These are phyloP conservation scores for Nicotiana rustica DNA, from an alignment of 305 asterid genomes.

Conservation along the genomic window DNA sequence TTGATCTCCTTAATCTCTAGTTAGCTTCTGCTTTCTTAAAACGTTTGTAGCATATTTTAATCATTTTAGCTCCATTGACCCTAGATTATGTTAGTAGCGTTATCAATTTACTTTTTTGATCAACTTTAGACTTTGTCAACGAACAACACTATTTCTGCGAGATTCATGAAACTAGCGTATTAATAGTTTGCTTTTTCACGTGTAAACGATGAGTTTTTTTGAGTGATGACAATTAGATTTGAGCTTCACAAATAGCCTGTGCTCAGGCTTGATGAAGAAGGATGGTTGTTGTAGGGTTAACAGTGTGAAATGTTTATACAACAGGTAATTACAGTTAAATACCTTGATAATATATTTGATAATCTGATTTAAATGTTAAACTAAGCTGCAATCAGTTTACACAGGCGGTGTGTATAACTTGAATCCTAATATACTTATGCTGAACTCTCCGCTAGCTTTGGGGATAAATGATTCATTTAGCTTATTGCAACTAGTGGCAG, in stretches of 20 bases:
- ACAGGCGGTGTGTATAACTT: too few species aligned
- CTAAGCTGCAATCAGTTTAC: too few species aligned
- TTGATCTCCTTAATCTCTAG: background rate
- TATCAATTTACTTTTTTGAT: background rate
- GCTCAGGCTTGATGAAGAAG: background rate
- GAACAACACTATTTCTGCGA: background rate
- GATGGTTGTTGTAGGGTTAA: background rate
- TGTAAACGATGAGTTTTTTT: background rate
- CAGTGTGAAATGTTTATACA: background rate
- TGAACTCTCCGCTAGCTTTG: background rate
- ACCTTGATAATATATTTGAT: too few species aligned
- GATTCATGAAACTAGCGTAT: background rate
- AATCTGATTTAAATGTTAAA: too few species aligned
- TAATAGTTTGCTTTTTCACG: background rate
- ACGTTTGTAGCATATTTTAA: background rate
- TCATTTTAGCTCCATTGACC: background rate
- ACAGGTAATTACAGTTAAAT: too few species aligned
- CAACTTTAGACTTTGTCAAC: background rate
- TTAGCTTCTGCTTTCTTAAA: background rate
- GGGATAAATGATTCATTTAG: background rate
- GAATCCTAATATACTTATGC: background rate
- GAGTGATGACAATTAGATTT: background rate
- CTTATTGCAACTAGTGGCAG: too few species aligned
- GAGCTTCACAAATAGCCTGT: background rate
- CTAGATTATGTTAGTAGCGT: background rate